Evolutionary conservation across 169 alveolate species (phyloP), one percentile per base, ranked within the genome.

Genomic region (Babesia sp.): DNA sequence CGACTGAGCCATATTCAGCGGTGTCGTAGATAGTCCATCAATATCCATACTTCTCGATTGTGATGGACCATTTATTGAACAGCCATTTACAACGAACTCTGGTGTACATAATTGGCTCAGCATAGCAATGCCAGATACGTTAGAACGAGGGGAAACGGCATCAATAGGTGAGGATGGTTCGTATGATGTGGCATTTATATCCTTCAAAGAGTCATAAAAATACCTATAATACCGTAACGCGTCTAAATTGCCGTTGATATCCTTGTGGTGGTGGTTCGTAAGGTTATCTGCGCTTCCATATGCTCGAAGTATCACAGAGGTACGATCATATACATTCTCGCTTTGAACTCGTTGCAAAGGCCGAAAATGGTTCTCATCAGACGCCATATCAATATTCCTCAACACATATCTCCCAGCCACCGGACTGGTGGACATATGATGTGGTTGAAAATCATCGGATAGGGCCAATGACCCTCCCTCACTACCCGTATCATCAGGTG

Each of bases 81-180:
- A 60, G 33, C 56, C 71, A 24, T 36, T 37, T 11, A 7, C 39
- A 16, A 42, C 5, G 3, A 60, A 42, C 1, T 60, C 71, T 14
- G 71, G 71, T 20, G 55, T 22, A 33, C 71, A 60, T 24, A 60
- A 39, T 28, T 60, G 71, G 28, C 71, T 42, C 22, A 60, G 56
- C 26, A 39, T 39, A 2, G 14, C 51, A n/a, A 60, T 39, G 0
- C 54, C 71, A 6, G 71, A 31, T 1, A n/a, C 5, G 28, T 14
- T 20, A 8, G 56, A 14, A 7, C 56, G 20, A 18, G 56, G 7
- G 33, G 20, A 18, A 18, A 6, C 56, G 56, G 6, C 18, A 18
- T 48, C 56, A 28, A 48, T 18, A 18, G 56, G 20, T 6, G 7
- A n/a, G n/a, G n/a, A n/a, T n/a, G n/a, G n/a, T n/a, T n/a, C n/a